Evolutionary conservation across 2,329 filamentous ascomycete genomes (phyloP), one percentile per base, ranked within the genome.

Genomic region (Fusarium pseudograminearum): DNA sequence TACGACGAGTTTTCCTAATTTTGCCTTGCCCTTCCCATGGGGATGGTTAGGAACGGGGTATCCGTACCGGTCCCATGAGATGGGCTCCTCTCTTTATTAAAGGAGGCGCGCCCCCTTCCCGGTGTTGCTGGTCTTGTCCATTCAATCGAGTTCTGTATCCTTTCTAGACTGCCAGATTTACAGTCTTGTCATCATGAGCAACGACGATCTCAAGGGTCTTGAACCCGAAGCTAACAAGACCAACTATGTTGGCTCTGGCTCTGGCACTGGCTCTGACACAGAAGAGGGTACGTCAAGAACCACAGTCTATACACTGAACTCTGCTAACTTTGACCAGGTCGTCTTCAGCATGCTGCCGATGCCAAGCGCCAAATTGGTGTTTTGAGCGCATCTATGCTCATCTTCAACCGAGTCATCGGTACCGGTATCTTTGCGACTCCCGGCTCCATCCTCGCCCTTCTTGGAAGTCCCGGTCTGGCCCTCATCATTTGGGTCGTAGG

Each of bases 381-480:
- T 48, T 77, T 82, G 47, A 86, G 84, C 7, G 87, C 88, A 22
- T 79, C 83, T 22, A 87, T 89, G 77, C 80, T 89, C 60, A 88
- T 90, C 76, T 86, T 90, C 77, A 90, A 90, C 80, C 86, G 88
- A 61, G 87, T 90, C 80, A 87, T 91, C 59, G 89, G 89, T 42
- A 90, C 87, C 14, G 89, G 89, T 66, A 90, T 91, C 77, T 91
- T 90, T 70, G 86, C 89, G 2, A 90, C 88, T 0, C 88, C 89
- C 0, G 83, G 83, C 42, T 82, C 84, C 41, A 89, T 91, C 67
- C 81, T 90, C 53, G 72, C 78, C 4, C 82, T 87, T 0, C 86
- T 83, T 11, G 88, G 89, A 60, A 89, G 86, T 61, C 84, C 89
- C n/a, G 89, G 89, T 5, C 81, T 90, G 0, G 82, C 87, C 0